phyloP scores from a whole-genome alignment of 129 eudicot species.

The Daucus carota region DNA sequence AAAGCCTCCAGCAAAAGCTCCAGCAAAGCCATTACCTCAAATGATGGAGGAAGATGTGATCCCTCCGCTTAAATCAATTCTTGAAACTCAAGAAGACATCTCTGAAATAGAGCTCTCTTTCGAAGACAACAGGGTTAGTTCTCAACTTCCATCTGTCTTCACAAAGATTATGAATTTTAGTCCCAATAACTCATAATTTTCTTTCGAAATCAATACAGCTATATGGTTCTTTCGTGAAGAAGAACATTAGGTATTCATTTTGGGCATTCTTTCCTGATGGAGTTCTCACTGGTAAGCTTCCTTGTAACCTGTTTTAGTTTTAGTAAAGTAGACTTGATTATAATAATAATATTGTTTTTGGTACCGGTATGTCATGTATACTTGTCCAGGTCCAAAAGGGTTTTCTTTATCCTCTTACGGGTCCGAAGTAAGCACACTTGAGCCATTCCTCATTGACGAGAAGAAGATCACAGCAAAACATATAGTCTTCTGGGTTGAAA shows the following conservation, averaged over 20 bases:
- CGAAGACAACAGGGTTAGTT: constrained; percentile 52
- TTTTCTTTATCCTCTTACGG: constrained; percentile 73
- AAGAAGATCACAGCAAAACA: constrained; percentile 65
- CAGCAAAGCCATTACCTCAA: constrained; percentile 63
- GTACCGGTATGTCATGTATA: not conserved
- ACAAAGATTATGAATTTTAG: not conserved
- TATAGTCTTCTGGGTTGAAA: constrained; percentile 89
- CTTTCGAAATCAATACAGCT: constrained; percentile 29
- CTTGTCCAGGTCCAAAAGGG: constrained; percentile 68
- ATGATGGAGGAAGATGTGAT: constrained; percentile 85
- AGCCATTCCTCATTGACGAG: constrained; percentile 80
- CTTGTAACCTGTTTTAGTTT: constrained; percentile 10
- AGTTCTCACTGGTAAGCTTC: constrained; percentile 45
- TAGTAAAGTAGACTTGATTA: no score
- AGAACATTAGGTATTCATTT: constrained; percentile 45
- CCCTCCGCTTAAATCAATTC: constrained; percentile 55
- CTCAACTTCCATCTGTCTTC: not conserved
- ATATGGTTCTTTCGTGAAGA: constrained; percentile 72
- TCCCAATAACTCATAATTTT: not conserved
- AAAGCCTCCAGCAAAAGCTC: constrained; percentile 50
- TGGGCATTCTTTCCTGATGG: constrained; percentile 96
- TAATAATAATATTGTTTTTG: not conserved
- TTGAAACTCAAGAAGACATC: constrained; percentile 60
- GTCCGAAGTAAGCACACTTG: constrained; percentile 51
- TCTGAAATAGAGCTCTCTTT: constrained; percentile 53